Conservation (phyloP, 2,329 filamentous ascomycete genomes). For the Coniochaeta ligniaria region DNA sequence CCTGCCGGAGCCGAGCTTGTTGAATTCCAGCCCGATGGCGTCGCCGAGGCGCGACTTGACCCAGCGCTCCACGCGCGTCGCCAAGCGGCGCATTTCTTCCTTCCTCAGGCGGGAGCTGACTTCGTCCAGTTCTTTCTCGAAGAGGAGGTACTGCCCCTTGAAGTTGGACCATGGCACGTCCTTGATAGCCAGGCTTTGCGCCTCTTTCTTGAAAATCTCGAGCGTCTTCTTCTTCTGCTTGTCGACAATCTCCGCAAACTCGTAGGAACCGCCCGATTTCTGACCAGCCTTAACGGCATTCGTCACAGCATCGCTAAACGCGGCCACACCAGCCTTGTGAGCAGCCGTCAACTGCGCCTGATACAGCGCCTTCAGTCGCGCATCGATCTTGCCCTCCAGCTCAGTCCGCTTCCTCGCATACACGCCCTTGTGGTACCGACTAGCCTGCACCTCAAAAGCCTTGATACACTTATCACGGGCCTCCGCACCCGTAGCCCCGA, state of each 20-base stretch:
- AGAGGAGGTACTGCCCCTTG: slow-evolving; percentile 69
- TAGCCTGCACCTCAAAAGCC: slow-evolving; percentile 84
- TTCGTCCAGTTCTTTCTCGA: slow-evolving; percentile 85
- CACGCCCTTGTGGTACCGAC: slow-evolving; percentile 93
- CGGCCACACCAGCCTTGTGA: slow-evolving; percentile 78
- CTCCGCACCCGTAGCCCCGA: slow-evolving; percentile 66
- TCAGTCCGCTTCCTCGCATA: slow-evolving; percentile 81
- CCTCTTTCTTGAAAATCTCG: slow-evolving; percentile 68
- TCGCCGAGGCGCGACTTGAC: slow-evolving; percentile 83
- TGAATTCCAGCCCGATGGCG: slow-evolving; percentile 88
- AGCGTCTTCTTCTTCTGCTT: slow-evolving; percentile 73
- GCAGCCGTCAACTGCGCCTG: slow-evolving; percentile 80
- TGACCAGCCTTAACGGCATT: slow-evolving; percentile 83
- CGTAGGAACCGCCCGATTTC: slow-evolving; percentile 83
- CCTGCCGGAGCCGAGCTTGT: slow-evolving; percentile 84
- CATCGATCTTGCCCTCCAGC: slow-evolving; percentile 78
- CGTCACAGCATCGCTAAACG: slow-evolving; percentile 85
- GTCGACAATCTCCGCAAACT: slow-evolving; percentile 90
- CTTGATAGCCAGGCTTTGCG: slow-evolving; percentile 65
- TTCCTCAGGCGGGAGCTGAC: slow-evolving; percentile 79
- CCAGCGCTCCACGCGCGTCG: slow-evolving; percentile 88
- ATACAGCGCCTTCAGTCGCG: slow-evolving; percentile 81
- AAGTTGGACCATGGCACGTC: slow-evolving; percentile 86
- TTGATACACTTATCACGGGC: slow-evolving; percentile 68
- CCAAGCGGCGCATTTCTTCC: slow-evolving; percentile 91